phyloP scores from a whole-genome alignment of 371 early-diverging fungal species.

The Mucor plumbeus region DNA sequence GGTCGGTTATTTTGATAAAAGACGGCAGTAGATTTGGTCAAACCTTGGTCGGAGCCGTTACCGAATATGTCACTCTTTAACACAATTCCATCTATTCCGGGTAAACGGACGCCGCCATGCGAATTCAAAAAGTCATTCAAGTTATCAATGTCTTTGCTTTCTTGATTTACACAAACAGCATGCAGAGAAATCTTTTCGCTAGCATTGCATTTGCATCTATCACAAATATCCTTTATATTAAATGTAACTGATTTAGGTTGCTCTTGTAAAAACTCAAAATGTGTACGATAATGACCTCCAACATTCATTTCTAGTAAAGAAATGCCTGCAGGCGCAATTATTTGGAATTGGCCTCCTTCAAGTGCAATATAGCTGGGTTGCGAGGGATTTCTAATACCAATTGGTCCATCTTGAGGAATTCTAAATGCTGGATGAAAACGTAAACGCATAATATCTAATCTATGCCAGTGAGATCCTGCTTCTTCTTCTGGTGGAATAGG shows the following conservation, averaged over 20 bases:
- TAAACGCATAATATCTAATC: slow-evolving; percentile 65
- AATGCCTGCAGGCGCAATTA: slow-evolving; percentile 55
- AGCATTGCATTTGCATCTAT: slow-evolving; percentile 27
- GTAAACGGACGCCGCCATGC: slow-evolving; percentile 31
- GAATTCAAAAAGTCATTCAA: slow-evolving; percentile 33
- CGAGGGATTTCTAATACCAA: slow-evolving; percentile 11
- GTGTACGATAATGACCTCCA: slow-evolving; percentile 52
- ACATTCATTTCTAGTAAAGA: slow-evolving; percentile 62
- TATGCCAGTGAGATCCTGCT: slow-evolving; percentile 70
- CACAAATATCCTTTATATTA: slow-evolving; percentile 27
- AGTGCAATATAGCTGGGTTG: slow-evolving; percentile 36
- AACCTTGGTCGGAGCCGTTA: slow-evolving; percentile 11
- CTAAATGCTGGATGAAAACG: slow-evolving; percentile 67
- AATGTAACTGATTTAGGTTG: slow-evolving; percentile 29
- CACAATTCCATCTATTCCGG: slow-evolving; percentile 33
- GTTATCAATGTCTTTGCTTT: slow-evolving; percentile 36
- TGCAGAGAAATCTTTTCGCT: slow-evolving; percentile 41
- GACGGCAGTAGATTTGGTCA: slow-evolving; percentile 6
- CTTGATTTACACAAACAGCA: slow-evolving; percentile 44
- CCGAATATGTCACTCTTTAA: slow-evolving; percentile 39
- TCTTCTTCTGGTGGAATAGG: slow-evolving; percentile 60
- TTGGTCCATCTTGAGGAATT: slow-evolving; percentile 56
- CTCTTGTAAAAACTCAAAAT: slow-evolving; percentile 57
- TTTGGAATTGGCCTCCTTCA: slow-evolving; percentile 40
- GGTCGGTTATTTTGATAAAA: slow-evolving; percentile 1